Percentiles rank a stretch among this genome's conserved stretches.
phyloP scores from a whole-genome alignment of 768 basidiomycete genomes.

The Lentinula lateritia region DNA sequence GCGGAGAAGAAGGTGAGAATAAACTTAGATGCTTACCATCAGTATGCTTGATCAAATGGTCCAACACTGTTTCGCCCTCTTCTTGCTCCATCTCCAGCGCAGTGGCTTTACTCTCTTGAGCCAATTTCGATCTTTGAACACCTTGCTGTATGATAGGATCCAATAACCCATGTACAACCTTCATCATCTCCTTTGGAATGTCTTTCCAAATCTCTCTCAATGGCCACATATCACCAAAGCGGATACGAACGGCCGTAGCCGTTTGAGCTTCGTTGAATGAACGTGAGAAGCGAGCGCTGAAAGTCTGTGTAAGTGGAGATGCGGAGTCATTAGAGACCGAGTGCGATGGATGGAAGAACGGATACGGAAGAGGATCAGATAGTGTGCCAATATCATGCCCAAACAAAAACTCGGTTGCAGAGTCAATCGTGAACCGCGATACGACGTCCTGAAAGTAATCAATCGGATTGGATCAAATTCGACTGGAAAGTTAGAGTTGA shows the following conservation, averaged over 20 bases:
- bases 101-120: neutral
- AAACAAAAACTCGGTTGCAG: conserved; percentile 55
- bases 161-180: conserved; percentile 43
- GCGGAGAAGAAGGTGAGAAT: neutral
- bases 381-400: conserved; percentile 42
- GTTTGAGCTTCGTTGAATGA: conserved; percentile 49
- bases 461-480: neutral
- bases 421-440: conserved; percentile 54
- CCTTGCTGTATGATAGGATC: conserved; percentile 43
- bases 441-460: conserved; percentile 36
- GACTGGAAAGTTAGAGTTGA: conserved; percentile 3
- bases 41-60: conserved; percentile 49
- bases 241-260: conserved; percentile 29
- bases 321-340: conserved; percentile 17
- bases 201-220: conserved; percentile 49
- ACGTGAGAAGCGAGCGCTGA: conserved; percentile 32
- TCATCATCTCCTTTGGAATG: conserved; percentile 37
- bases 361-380: conserved; percentile 42
- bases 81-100: conserved; percentile 25
- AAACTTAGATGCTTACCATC: conserved; percentile 30
- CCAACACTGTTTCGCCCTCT: conserved; percentile 37
- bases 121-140: conserved; percentile 23
- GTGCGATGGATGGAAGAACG: conserved; percentile 17
- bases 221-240: conserved; percentile 43
- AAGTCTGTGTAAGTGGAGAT: conserved; percentile 14